Conservation (phyloP, 106 monocot species). For the Iris macrosiphon region DNA sequence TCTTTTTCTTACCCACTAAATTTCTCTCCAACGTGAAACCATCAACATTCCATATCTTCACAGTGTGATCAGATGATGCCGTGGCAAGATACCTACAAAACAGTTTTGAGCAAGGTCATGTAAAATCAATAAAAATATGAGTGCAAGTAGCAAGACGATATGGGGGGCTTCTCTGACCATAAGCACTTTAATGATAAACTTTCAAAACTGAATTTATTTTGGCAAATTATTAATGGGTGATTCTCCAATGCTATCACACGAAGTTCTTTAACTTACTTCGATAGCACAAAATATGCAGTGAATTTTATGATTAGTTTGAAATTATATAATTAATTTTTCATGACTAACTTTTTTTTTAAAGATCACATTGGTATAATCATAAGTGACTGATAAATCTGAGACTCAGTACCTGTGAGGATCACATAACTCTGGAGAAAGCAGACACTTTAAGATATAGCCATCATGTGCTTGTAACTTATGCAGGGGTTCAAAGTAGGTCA, state of each 20-base stretch:
- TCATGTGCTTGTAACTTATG: conserved; percentile 98
- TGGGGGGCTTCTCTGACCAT: too few relatives aligned
- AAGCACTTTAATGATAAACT: too few relatives aligned
- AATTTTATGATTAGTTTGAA: too few relatives aligned
- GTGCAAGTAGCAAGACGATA: background rate
- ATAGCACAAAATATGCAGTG: too few relatives aligned
- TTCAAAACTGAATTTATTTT: too few relatives aligned
- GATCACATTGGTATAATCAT: too few relatives aligned
- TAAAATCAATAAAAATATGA: background rate
- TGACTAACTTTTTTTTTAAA: too few relatives aligned
- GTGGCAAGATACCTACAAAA: conserved; percentile 58
- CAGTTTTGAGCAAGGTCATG: background rate
- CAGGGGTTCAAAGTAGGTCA: conserved; percentile 96
- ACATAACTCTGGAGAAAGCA: conserved; percentile 94
- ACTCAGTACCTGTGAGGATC: conserved; percentile 94
- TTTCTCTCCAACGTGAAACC: conserved; percentile 65
- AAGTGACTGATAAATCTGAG: too few relatives aligned
- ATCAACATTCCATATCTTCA: conserved; percentile 86
- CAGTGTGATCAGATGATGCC: conserved; percentile 72
- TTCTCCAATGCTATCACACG: too few relatives aligned
- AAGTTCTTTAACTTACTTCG: too few relatives aligned
- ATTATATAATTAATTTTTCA: too few relatives aligned
- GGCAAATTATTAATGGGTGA: too few relatives aligned
- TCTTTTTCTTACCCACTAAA: conserved; percentile 37
- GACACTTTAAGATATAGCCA: conserved; percentile 89